Conservation (phyloP, 768 basidiomycete genomes). For the Guyanaporus albipodus region DNA sequence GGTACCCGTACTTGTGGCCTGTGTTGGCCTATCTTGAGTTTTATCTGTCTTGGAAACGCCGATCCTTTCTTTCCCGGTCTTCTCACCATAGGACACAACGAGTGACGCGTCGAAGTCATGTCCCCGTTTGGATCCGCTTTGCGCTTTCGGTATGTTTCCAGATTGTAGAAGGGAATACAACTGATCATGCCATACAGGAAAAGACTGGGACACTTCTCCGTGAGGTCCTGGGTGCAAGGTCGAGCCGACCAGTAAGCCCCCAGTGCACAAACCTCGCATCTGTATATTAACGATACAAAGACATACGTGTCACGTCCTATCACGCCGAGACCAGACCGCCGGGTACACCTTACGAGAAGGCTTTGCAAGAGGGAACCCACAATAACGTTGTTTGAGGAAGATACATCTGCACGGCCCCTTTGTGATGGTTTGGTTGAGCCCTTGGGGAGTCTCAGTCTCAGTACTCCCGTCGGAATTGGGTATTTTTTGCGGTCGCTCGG, state of each 20-base stretch:
- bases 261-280: background rate
- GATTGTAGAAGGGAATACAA: background rate
- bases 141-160: slow-evolving; percentile 2
- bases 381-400: background rate
- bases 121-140: slow-evolving; percentile 14
- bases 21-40: slow-evolving; percentile 14
- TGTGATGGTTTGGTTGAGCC: too few relatives aligned
- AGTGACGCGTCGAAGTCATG: too few relatives aligned
- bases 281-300: slow-evolving; percentile 1
- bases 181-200: slow-evolving; percentile 8
- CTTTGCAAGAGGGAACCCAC: background rate
- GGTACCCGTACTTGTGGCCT: slow-evolving; percentile 15
- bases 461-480: too few relatives aligned
- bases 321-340: background rate
- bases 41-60: slow-evolving; percentile 4
- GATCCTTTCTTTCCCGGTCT: too few relatives aligned
- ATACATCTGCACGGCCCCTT: background rate
- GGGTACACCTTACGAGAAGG: background rate
- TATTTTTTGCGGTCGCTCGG: slow-evolving; percentile 3
- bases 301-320: too few relatives aligned
- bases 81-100: too few relatives aligned
- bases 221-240: background rate
- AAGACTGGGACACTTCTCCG: slow-evolving; percentile 6
- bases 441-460: too few relatives aligned
- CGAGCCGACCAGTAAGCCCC: background rate